These are phyloP conservation scores for Phytophthora tubulina DNA, from an alignment of 352 stramenopile species.

Conservation along the genomic window DNA sequence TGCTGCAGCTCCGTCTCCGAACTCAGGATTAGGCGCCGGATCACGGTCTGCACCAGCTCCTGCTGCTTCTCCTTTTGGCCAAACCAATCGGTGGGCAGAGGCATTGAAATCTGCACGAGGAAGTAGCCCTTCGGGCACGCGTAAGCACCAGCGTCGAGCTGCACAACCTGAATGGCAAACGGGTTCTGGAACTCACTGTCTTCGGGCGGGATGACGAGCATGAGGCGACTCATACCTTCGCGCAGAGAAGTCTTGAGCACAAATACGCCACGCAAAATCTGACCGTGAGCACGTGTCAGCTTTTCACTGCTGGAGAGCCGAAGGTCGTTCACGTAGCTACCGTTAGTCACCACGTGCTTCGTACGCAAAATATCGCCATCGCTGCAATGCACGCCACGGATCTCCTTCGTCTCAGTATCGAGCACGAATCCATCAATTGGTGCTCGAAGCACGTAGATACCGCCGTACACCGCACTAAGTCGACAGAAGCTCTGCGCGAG, in stretches of 20 bases:
- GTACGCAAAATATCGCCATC: slow-evolving; percentile 54
- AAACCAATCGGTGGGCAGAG: slow-evolving; percentile 53
- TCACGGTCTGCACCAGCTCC: slow-evolving; percentile 50
- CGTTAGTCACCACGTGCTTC: slow-evolving; percentile 72
- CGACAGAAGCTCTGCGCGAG: slow-evolving; percentile 91
- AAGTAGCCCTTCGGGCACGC: slow-evolving; percentile 70
- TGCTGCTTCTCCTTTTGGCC: slow-evolving; percentile 46
- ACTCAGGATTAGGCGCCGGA: slow-evolving; percentile 40
- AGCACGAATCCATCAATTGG: slow-evolving; percentile 69
- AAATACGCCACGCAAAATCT: slow-evolving; percentile 70
- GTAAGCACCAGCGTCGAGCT: slow-evolving; percentile 73
- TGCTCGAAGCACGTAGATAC: slow-evolving; percentile 84
- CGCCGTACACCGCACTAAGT: slow-evolving; percentile 86
- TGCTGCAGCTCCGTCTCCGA: slow-evolving; percentile 29
- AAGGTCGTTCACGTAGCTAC: slow-evolving; percentile 54
- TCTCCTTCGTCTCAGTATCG: slow-evolving; percentile 40
- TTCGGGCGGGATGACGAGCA: slow-evolving; percentile 76
- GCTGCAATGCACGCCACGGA: slow-evolving; percentile 52
- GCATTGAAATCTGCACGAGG: slow-evolving; percentile 75
- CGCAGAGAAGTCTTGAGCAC: slow-evolving; percentile 57
- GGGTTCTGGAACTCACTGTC: slow-evolving; percentile 63
- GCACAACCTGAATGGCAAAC: slow-evolving; percentile 75
- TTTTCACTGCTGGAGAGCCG: slow-evolving; percentile 11
- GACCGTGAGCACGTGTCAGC: slow-evolving; percentile 32
- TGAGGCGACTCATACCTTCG: slow-evolving; percentile 52